Conservation (phyloP, 768 basidiomycete species). For the Pulveroboletus frians region DNA sequence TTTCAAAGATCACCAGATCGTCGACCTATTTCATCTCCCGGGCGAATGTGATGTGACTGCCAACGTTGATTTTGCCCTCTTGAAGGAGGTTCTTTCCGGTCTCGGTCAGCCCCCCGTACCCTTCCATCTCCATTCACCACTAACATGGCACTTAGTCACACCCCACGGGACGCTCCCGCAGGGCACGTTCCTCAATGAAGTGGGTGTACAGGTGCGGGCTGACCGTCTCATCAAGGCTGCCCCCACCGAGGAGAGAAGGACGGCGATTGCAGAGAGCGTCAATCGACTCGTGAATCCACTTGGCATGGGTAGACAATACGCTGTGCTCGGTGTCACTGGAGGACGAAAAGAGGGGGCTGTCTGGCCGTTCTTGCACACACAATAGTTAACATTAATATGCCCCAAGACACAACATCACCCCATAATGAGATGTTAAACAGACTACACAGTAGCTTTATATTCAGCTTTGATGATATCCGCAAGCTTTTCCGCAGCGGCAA, state of each 20-base stretch:
- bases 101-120: slow-evolving; percentile 42
- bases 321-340: slow-evolving; percentile 57
- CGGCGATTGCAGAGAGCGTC: slow-evolving; percentile 55
- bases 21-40: slow-evolving; percentile 78
- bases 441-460: slow-evolving; percentile 1
- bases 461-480: slow-evolving; percentile 31
- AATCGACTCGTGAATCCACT: slow-evolving; percentile 67
- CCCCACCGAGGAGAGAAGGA: slow-evolving; percentile 41
- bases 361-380: slow-evolving; percentile 30
- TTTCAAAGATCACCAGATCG: slow-evolving; percentile 81
- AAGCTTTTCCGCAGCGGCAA: slow-evolving; percentile 33
- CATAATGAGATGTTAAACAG: not conserved
- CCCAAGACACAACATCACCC: not conserved
- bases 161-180: slow-evolving; percentile 72
- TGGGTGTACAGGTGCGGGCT: slow-evolving; percentile 71
- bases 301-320: slow-evolving; percentile 88
- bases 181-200: slow-evolving; percentile 65
- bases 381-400: not conserved
- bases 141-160: slow-evolving; percentile 28
- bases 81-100: slow-evolving; percentile 69
- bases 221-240: slow-evolving; percentile 54
- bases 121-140: not conserved
- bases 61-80: slow-evolving; percentile 94
- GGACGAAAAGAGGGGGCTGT: slow-evolving; percentile 10
- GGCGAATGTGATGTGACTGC: slow-evolving; percentile 90